phyloP scores from a whole-genome alignment of 2,329 filamentous ascomycete species.

The Corinectria fuckeliana region DNA sequence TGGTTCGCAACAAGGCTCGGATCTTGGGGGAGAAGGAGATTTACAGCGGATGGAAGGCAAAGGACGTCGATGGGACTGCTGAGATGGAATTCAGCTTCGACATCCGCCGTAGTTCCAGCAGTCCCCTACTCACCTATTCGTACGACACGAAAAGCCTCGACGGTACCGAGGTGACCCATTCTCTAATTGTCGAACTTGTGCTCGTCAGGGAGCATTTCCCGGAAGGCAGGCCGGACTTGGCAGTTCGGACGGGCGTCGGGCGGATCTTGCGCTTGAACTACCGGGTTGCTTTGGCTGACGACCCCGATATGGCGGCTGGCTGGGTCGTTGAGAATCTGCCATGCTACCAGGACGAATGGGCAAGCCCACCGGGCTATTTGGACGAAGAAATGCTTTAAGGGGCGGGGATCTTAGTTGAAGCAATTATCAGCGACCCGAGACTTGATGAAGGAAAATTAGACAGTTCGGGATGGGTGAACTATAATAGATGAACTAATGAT shows the following conservation, averaged over 20 bases:
- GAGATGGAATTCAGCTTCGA: conserved; percentile 72
- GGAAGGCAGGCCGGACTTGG: conserved; percentile 67
- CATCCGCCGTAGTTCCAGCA: conserved; percentile 31
- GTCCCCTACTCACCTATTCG: conserved; percentile 61
- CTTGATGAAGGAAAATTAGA: background rate
- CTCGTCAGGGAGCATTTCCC: conserved; percentile 87
- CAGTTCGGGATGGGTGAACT: no score
- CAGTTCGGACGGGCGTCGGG: conserved; percentile 86
- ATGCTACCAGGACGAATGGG: conserved; percentile 10
- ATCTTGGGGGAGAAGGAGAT: conserved; percentile 80
- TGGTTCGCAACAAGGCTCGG: conserved; percentile 65
- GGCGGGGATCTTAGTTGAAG: background rate
- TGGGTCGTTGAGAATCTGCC: conserved; percentile 12
- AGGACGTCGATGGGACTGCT: conserved; percentile 51
- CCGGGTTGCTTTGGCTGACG: conserved; percentile 76
- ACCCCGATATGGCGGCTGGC: background rate
- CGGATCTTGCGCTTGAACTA: conserved; percentile 92
- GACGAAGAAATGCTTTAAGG: background rate
- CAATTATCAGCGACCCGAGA: background rate
- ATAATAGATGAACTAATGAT: background rate
- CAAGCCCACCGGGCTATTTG: conserved; percentile 9
- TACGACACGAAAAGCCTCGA: conserved; percentile 78
- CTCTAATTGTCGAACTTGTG: conserved; percentile 87
- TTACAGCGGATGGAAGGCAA: conserved; percentile 85
- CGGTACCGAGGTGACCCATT: conserved; percentile 81